A percentile compares a stretch with the other conserved stretches of the same genome.
phyloP scores from a whole-genome alignment of 169 alveolate species.

The Cystoisospora suis region DNA sequence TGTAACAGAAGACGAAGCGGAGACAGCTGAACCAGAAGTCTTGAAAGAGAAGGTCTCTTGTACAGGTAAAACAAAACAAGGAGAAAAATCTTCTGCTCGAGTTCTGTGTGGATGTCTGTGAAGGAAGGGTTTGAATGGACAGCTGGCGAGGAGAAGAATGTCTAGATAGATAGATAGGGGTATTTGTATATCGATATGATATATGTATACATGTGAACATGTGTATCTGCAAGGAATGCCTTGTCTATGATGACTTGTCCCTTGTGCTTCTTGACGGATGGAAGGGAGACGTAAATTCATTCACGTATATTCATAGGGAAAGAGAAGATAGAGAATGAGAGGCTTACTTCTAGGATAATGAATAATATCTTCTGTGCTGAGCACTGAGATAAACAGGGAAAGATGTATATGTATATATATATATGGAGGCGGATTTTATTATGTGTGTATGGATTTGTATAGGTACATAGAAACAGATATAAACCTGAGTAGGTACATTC shows the following conservation, averaged over 20 bases:
- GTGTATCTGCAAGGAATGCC: background rate
- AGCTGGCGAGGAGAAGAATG: too few species aligned
- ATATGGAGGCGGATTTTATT: background rate
- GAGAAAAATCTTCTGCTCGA: background rate
- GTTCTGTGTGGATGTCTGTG: background rate
- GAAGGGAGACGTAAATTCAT: background rate
- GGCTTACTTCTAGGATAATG: too few species aligned
- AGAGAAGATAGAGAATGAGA: too few species aligned
- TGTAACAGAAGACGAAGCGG: background rate
- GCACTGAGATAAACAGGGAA: background rate
- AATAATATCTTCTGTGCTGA: too few species aligned
- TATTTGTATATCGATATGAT: background rate
- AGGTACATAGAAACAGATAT: background rate
- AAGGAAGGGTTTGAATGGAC: too few species aligned
- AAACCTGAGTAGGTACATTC: background rate
- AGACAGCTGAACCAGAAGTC: background rate
- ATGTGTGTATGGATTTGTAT: too few species aligned
- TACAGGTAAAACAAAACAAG: background rate
- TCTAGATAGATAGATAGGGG: background rate
- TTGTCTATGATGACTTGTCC: background rate
- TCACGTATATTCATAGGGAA: background rate
- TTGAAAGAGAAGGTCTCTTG: slow-evolving; percentile 13
- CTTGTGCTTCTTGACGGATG: background rate
- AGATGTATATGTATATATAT: too few species aligned
- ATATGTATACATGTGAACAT: background rate